Conservation (phyloP, 371 early-diverging fungal species). For the Mortierella sp. region DNA sequence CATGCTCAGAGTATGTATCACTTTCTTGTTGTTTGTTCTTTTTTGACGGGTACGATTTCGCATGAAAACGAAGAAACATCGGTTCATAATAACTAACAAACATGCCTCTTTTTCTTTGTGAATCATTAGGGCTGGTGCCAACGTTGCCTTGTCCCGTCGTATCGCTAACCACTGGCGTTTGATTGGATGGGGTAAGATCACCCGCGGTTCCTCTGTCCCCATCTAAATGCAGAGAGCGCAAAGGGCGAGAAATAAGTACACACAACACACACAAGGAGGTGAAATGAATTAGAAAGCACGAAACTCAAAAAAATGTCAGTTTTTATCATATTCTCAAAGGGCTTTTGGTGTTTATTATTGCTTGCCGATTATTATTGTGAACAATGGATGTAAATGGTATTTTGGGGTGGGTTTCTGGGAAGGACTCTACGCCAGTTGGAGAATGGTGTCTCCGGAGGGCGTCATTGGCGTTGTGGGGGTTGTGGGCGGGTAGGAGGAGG, state of each 20-base stretch:
- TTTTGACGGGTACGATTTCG: not conserved
- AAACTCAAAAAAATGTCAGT: conserved; percentile 10
- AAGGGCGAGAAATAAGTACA: not conserved
- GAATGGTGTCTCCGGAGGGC: not conserved
- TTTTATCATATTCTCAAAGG: not conserved
- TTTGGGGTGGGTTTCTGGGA: not conserved
- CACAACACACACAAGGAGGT: conserved; percentile 1
- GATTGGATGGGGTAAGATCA: conserved; percentile 98
- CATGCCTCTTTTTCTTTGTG: not conserved
- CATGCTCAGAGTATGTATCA: conserved; percentile 91
- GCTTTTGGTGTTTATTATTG: not conserved
- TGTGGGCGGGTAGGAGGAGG: not conserved
- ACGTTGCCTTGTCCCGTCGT: conserved; percentile 98
- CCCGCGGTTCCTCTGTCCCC: conserved; percentile 85
- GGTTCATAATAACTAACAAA: not conserved
- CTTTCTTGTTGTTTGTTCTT: not conserved
- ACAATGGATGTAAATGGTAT: too few species aligned
- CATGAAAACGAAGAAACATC: not conserved
- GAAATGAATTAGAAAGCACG: conserved; percentile 4
- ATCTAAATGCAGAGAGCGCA: conserved; percentile 36
- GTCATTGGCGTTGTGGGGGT: conserved; percentile 10
- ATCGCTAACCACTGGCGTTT: conserved; percentile 99
- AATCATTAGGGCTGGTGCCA: conserved; percentile 83
- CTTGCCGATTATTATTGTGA: not conserved
- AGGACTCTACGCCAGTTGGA: not conserved